These are phyloP conservation scores for Didymella glomerata DNA, from an alignment of 2,329 filamentous ascomycete species.

Conservation along the genomic window DNA sequence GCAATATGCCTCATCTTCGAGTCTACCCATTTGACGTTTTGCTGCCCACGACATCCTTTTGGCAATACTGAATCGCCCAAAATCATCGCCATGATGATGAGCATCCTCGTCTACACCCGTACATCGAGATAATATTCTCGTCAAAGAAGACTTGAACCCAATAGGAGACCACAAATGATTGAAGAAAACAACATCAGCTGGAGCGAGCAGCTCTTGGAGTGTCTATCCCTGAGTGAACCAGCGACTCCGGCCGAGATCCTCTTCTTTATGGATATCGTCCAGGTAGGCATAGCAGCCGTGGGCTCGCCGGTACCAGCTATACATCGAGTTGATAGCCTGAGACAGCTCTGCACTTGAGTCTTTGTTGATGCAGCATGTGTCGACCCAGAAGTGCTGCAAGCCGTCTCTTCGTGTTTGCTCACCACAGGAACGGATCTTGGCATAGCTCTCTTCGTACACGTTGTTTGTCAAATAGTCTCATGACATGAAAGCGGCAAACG, in stretches of 20 bases:
- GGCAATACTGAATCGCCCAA: neutral
- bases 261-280: neutral
- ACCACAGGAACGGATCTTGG: neutral
- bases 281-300: neutral
- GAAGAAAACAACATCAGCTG: neutral
- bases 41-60: constrained; percentile 6
- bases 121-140: neutral
- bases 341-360: neutral
- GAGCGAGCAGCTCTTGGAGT: neutral
- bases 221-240: neutral
- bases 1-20: constrained; percentile 5
- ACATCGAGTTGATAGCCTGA: neutral
- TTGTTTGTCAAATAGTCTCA: too few species aligned
- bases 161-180: neutral
- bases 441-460: neutral
- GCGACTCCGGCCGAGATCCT: neutral
- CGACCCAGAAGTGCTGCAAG: neutral
- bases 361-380: neutral
- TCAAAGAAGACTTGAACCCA: neutral
- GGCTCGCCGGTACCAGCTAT: neutral
- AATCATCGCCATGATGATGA: neutral
- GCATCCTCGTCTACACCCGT: neutral
- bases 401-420: neutral
- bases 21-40: neutral
- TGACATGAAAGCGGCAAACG: neutral